Conservation (phyloP, 345 rosid genomes). For the Durio zibethinus region DNA sequence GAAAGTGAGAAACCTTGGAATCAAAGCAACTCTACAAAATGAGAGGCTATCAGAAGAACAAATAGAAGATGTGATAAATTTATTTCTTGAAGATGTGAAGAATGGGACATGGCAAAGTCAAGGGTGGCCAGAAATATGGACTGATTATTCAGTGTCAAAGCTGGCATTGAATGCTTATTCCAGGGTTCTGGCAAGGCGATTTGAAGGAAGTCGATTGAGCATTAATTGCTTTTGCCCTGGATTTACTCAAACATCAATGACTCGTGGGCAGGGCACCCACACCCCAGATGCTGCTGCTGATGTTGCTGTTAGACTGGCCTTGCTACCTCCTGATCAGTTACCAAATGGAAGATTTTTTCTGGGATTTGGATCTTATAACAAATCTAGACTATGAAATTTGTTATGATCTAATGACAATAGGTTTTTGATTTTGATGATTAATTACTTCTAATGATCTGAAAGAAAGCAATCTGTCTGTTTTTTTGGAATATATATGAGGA, state of each 20-base stretch:
- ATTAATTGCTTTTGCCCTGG: conserved; percentile 87
- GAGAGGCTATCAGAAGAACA: conserved; percentile 44
- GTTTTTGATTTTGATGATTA: no score
- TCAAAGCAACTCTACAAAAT: conserved; percentile 38
- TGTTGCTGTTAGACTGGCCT: conserved; percentile 34
- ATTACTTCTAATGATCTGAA: no score
- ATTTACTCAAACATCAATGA: conserved; percentile 78
- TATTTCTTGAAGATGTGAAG: conserved; percentile 51
- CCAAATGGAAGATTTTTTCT: conserved; percentile 54
- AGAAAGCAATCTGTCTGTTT: no score
- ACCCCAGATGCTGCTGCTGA: conserved; percentile 57
- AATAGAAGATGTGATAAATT: conserved; percentile 39
- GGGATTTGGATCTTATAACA: conserved; percentile 27
- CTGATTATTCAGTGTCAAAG: conserved; percentile 85
- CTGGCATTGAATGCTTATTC: conserved; percentile 78
- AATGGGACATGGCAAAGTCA: conserved; percentile 56
- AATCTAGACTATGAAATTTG: conserved; percentile 37
- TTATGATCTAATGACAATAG: no score
- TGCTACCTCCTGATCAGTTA: conserved; percentile 51
- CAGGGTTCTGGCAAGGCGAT: conserved; percentile 50
- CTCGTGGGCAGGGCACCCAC: conserved; percentile 66
- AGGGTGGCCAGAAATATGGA: conserved; percentile 86
- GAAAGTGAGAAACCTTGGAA: conserved; percentile 58
- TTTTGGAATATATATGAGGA: no score
- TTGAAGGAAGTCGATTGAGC: conserved; percentile 31